These are phyloP conservation scores for Dichotomopilus funicola DNA, from an alignment of 2,329 filamentous ascomycete genomes.

Conservation along the genomic window DNA sequence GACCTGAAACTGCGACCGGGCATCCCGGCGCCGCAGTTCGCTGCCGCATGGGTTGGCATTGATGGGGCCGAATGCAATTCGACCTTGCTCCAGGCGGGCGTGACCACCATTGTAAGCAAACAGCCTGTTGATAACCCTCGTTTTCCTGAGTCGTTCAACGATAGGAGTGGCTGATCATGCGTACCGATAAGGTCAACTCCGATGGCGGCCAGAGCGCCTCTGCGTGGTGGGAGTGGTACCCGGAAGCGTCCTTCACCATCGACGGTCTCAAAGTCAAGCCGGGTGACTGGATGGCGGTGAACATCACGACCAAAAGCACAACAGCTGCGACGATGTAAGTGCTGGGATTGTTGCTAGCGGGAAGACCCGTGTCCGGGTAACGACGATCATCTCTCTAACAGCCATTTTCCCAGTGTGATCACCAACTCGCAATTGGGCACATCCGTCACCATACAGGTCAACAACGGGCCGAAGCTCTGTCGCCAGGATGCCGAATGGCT, in stretches of 20 bases:
- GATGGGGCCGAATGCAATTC: constrained; percentile 27
- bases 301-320: constrained; percentile 19
- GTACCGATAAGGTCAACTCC: constrained; percentile 19
- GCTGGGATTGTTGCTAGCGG: background rate
- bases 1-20: constrained; percentile 20
- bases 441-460: constrained; percentile 19
- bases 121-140: background rate
- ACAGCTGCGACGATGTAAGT: constrained; percentile 21
- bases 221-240: constrained; percentile 31
- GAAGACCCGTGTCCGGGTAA: background rate
- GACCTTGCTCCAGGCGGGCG: constrained; percentile 27
- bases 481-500: constrained; percentile 29
- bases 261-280: constrained; percentile 24
- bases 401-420: constrained; percentile 14
- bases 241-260: constrained; percentile 27
- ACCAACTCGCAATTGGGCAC: constrained; percentile 18
- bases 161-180: background rate
- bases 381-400: background rate
- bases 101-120: constrained; percentile 24
- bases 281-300: constrained; percentile 27
- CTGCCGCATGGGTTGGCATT: constrained; percentile 28
- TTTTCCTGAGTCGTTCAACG: background rate
- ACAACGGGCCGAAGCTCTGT: constrained; percentile 25
- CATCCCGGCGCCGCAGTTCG: constrained; percentile 21
- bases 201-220: constrained; percentile 23